A percentile compares a stretch with the other conserved stretches of the same genome.
These are phyloP conservation scores for Neckera pumila DNA, from an alignment of 225 moss, liverwort and hornwort species.

Conservation along the genomic window DNA sequence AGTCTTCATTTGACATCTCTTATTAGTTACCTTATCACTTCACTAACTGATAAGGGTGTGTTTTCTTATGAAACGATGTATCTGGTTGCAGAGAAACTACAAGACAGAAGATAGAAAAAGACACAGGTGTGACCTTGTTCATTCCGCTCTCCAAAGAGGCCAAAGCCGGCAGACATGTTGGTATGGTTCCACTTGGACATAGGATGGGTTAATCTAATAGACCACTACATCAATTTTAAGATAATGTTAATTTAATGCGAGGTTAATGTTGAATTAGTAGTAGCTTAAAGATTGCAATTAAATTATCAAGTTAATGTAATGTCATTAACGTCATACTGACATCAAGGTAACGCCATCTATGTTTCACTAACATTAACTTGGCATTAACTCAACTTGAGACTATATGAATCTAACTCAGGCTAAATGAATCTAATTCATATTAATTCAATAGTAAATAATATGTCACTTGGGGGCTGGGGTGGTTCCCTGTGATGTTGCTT, in stretches of 20 bases:
- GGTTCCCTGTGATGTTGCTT: not conserved
- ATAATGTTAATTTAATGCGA: not conserved
- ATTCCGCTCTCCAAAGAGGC: conserved; percentile 38
- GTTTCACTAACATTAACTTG: no score
- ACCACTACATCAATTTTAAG: not conserved
- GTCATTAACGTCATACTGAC: not conserved
- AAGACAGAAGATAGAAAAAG: conserved; percentile 56
- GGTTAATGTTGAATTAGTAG: not conserved
- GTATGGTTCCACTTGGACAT: conserved; percentile 4
- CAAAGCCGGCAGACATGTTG: conserved; percentile 30
- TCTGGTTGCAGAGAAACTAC: conserved; percentile 35
- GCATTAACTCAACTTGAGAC: not conserved
- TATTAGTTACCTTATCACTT: not conserved
- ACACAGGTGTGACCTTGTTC: conserved; percentile 36
- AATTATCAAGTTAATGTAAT: not conserved
- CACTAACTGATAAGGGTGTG: not conserved
- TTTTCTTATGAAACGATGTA: not conserved
- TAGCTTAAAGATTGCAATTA: not conserved
- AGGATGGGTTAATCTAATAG: not conserved
- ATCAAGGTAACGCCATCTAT: not conserved
- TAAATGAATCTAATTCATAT: not conserved
- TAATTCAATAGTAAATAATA: not conserved
- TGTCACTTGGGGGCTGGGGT: not conserved
- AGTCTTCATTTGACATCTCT: not conserved
- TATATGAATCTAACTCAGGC: not conserved